Percentiles rank a stretch among this genome's conserved stretches.
phyloP scores from a whole-genome alignment of 768 basidiomycete species.

The Tulasnella sp. region DNA sequence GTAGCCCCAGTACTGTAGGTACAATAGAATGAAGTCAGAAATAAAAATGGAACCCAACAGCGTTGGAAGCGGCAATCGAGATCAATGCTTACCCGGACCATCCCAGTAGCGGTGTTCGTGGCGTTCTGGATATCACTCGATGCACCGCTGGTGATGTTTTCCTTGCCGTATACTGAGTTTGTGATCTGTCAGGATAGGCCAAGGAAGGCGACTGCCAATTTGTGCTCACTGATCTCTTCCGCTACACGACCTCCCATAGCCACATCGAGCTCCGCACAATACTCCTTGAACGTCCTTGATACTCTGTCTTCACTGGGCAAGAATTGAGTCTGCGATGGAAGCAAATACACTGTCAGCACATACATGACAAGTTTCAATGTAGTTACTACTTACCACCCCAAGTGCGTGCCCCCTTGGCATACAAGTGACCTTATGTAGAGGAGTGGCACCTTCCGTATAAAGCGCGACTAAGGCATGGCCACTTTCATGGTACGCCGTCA shows the following conservation, averaged over 20 bases:
- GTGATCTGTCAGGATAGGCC: no score
- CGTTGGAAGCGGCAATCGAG: neutral
- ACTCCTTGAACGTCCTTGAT: conserved; percentile 64
- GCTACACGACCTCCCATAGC: conserved; percentile 92
- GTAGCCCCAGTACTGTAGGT: conserved; percentile 59
- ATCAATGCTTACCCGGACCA: conserved; percentile 67
- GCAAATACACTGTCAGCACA: neutral
- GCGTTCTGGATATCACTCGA: conserved; percentile 78
- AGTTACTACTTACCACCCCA: conserved; percentile 52
- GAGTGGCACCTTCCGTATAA: conserved; percentile 92
- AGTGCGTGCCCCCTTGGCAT: conserved; percentile 92
- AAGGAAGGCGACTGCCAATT: neutral
- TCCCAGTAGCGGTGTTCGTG: conserved; percentile 64
- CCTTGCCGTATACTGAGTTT: conserved; percentile 74
- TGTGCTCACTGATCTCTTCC: conserved; percentile 67
- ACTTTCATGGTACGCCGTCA: conserved; percentile 96
- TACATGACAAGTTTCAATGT: conserved; percentile 6
- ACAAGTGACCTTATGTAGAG: conserved; percentile 95
- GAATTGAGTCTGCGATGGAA: conserved; percentile 59
- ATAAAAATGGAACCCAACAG: conserved; percentile 11
- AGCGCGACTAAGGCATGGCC: conserved; percentile 92
- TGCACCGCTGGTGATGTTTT: conserved; percentile 85
- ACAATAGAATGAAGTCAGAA: neutral
- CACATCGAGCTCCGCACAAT: conserved; percentile 76
- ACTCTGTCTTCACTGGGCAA: conserved; percentile 68